These are phyloP conservation scores for Papiliotrema flavescens DNA, from an alignment of 1,284 basidiomycete genomes.

Conservation along the genomic window DNA sequence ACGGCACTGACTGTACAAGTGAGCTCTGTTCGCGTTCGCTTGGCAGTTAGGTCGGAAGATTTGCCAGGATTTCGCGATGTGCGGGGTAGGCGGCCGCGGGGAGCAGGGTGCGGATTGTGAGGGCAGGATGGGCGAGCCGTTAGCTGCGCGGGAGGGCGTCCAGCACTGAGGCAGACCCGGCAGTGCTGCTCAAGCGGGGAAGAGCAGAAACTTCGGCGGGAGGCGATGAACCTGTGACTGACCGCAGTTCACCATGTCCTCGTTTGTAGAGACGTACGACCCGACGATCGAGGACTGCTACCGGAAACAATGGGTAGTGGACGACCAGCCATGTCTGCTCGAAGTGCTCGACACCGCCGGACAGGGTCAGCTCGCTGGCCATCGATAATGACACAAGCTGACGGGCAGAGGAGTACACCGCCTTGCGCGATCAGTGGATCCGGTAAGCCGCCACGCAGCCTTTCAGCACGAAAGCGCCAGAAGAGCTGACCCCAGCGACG, in stretches of 20 bases:
- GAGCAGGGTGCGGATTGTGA: too few relatives aligned
- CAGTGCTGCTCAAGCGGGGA: too few relatives aligned
- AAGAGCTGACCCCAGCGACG: constrained; percentile 62
- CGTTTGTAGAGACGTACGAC: constrained; percentile 68
- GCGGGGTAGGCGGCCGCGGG: too few relatives aligned
- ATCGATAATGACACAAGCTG: background rate
- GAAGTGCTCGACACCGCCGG: constrained; percentile 93
- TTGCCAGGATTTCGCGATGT: too few relatives aligned
- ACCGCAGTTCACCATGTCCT: constrained; percentile 81
- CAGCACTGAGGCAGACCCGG: too few relatives aligned
- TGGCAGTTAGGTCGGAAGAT: background rate
- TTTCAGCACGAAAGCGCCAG: constrained; percentile 5
- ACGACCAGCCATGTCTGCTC: constrained; percentile 85
- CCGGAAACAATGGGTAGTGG: constrained; percentile 84
- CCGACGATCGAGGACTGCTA: constrained; percentile 91
- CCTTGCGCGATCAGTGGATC: constrained; percentile 98
- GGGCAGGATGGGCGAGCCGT: too few relatives aligned
- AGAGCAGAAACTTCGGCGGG: too few relatives aligned
- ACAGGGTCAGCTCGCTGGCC: constrained; percentile 63
- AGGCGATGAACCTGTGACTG: background rate
- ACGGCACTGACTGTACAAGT: constrained; percentile 94
- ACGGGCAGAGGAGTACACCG: constrained; percentile 85
- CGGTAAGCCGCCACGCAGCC: constrained; percentile 73
- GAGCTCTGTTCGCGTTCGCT: constrained; percentile 33
- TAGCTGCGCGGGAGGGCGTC: too few relatives aligned